These are phyloP conservation scores for Candida parachauliodes DNA, from an alignment of 805 yeast genomes.

Conservation along the genomic window DNA sequence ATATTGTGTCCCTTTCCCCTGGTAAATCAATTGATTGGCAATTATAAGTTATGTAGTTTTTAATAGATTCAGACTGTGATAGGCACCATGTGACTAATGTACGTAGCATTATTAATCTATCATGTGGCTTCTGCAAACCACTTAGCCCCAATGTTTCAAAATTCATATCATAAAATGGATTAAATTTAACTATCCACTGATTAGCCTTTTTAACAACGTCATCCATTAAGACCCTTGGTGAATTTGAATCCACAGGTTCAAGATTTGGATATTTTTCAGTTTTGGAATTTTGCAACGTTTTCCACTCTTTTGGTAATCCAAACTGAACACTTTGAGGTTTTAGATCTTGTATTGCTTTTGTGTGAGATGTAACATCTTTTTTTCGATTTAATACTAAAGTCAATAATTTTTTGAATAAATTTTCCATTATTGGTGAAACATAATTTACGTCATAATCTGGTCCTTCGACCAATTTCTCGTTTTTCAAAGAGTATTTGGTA, in stretches of 20 bases:
- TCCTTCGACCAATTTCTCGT: conserved; percentile 4
- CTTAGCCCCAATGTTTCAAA: conserved; percentile 32
- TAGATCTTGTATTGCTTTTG: conserved; percentile 33
- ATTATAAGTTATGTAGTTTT: conserved; percentile 19
- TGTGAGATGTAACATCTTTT: conserved; percentile 22
- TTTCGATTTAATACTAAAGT: conserved; percentile 36
- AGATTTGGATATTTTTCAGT: conserved; percentile 4
- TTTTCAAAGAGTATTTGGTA: background rate
- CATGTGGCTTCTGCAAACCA: conserved; percentile 27
- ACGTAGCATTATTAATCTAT: conserved; percentile 35
- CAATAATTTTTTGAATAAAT: conserved; percentile 27
- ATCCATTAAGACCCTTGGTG: conserved; percentile 17
- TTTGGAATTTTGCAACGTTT: conserved; percentile 13
- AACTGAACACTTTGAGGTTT: conserved; percentile 20
- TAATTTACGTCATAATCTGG: conserved; percentile 7
- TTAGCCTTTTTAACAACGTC: conserved; percentile 12
- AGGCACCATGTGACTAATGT: conserved; percentile 35
- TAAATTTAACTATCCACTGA: conserved; percentile 14
- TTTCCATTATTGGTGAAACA: conserved; percentile 30
- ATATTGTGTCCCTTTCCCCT: conserved; percentile 36
- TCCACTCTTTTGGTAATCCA: conserved; percentile 42
- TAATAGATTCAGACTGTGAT: conserved; percentile 27
- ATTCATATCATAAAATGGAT: conserved; percentile 18
- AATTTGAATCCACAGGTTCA: conserved; percentile 21
- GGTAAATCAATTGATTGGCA: conserved; percentile 30